Base-by-base conservation (phyloP, 768 basidiomycete genomes). In the Mrakia frigida region DNA sequence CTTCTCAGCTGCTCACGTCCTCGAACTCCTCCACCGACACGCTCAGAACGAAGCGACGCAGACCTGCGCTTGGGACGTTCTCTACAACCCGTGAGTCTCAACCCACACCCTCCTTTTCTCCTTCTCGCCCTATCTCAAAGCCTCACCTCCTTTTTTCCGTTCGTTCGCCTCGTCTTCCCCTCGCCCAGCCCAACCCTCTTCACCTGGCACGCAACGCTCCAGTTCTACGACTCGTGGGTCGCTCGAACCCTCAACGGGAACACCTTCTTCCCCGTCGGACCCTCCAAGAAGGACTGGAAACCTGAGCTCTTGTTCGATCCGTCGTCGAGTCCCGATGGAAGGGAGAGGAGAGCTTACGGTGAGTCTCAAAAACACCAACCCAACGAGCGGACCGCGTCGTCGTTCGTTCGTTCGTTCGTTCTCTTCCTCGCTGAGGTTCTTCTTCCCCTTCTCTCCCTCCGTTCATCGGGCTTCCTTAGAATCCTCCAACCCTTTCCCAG, bases 141-240 rank as follows among this genome's bases (percentile, higher is more conserved):
- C 37, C 33, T n/a, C 35, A 1, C 2, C 2, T 39, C 39, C 2
- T 43, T 35, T 3, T 25, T 41, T n/a, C 13, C 25, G 21, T 39
- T 21, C 39, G 18, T 35, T 63, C 14, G 4, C 46, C 18, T 50
- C 46, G 46, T 50, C 46, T 9, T 50, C 21, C 46, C 5, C 39
- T 5, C 39, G 6, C 23, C 39, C 39, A 68, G 65, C n/a, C 65
- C 70, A 5, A 33, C 43, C 21, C 46, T 71, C 39, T 71, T 50
- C 46, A 28, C 14, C 53, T 71, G 43, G 46, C 81, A 80, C 73
- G 80, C 82, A 59, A 80, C 80, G 7, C 77, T 77, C n/a, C 79
- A 79, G 78, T 83, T 83, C 75, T 83, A 83, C 77, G 82, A 83
- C 74, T 81, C 80, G 16, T 83, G 82, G 82, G 82, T 82, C 10